Evolutionary conservation across 306 rosid species (phyloP), one percentile per base, ranked within the genome.

Genomic region (Gleditsia sinensis): DNA sequence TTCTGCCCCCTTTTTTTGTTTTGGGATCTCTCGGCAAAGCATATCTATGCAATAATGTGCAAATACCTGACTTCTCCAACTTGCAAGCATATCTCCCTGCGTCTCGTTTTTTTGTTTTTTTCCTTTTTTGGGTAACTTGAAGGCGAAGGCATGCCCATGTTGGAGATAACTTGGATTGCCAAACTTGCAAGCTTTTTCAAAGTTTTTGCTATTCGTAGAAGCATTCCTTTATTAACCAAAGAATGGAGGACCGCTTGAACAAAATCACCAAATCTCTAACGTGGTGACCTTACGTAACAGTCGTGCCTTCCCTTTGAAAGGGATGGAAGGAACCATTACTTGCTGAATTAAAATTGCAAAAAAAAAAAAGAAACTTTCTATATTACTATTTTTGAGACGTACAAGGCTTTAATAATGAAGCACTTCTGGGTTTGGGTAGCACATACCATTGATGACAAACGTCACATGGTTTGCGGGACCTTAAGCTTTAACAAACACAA

Each of bases 1-100:
- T n/a, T 55, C 12, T 20, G 16, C 21, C 5, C 2, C 27, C 17
- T 10, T 64, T 24, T 3, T 11, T 67, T 21, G 28, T 66, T 34
- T 59, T 46, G 21, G 65, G 43, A 67, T 59, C 64, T 60, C 6
- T 57, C 53, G 27, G 76, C 59, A 61, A 83, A 74, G 71, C 37
- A 67, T 72, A 45, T 45, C 79, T 19, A 32, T 40, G 51, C 79
- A 55, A 58, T 66, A 5, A 9, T 11, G 24, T 23, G 49, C 32
- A 43, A 67, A 76, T 60, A 43, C 77, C 50, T 84, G 50, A 25
- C 78, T 70, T 78, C 60, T 65, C 72, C 69, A 48, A 66, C 66
- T 78, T 70, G 45, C 76, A 65, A 84, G 75, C 78, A 72, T 80
- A n/a, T 12, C 27, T 27, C 63, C 28, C 21, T 24, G 5, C 6